Percentiles rank a stretch among this genome's conserved stretches.
Conservation (phyloP, 169 alveolate species). For the Plasmodium coatneyi region DNA sequence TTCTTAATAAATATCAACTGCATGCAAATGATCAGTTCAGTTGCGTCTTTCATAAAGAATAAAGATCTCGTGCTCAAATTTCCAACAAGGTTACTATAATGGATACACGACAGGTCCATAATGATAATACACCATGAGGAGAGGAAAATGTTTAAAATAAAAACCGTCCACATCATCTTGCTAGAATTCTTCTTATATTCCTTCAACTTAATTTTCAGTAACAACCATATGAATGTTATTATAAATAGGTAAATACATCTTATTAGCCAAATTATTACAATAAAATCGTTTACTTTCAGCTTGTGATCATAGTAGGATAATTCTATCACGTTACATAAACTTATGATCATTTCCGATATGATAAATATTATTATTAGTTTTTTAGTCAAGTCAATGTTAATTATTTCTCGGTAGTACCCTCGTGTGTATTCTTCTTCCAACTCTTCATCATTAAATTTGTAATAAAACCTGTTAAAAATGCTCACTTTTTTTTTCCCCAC, state of each 20-base stretch:
- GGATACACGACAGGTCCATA: constrained; percentile 56
- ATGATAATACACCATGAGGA: constrained; percentile 67
- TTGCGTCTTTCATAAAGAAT: constrained; percentile 71
- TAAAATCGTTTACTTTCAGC: constrained; percentile 63
- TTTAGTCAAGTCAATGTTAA: constrained; percentile 89
- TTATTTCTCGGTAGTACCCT: constrained; percentile 86
- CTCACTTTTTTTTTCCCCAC: constrained; percentile 21
- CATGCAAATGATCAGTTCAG: constrained; percentile 80
- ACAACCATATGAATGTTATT: constrained; percentile 87
- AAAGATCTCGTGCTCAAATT: constrained; percentile 19
- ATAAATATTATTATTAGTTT: constrained; percentile 88
- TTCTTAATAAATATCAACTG: constrained; percentile 85
- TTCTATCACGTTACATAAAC: constrained; percentile 85
- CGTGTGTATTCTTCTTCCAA: constrained; percentile 89
- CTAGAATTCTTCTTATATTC: constrained; percentile 66
- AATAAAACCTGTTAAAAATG: constrained; percentile 37
- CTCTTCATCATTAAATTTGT: constrained; percentile 87
- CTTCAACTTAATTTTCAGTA: constrained; percentile 78
- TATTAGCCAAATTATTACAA: constrained; percentile 88
- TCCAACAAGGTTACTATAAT: constrained; percentile 32
- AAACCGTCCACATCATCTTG: constrained; percentile 74
- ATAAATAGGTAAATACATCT: constrained; percentile 86
- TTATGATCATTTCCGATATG: constrained; percentile 83
- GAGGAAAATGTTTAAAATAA: constrained; percentile 66
- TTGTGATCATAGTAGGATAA: constrained; percentile 66